Evolutionary conservation across 805 yeast genomes (phyloP).

Genomic region (Saturnispora diversa): DNA sequence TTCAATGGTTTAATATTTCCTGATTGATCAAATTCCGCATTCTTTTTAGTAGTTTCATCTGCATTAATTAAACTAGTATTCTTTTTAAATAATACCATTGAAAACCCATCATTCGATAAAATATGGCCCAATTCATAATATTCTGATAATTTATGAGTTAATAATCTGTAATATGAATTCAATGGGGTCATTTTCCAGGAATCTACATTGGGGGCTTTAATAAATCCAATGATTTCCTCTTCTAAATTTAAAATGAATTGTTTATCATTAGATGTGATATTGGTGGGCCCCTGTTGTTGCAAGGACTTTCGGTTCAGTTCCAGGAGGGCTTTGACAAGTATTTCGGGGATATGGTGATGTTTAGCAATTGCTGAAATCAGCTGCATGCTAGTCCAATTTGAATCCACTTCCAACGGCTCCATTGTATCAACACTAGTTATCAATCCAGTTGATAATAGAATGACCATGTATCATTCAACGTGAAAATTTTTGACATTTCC

Average conservation of each 20-base stretch:
- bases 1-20: slow-evolving; percentile 30
- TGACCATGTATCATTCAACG: too few species aligned
- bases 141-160: slow-evolving; percentile 64
- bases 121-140: slow-evolving; percentile 57
- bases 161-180: slow-evolving; percentile 61
- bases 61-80: slow-evolving; percentile 32
- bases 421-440: not conserved
- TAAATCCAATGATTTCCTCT: slow-evolving; percentile 38
- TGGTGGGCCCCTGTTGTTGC: slow-evolving; percentile 2
- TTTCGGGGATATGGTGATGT: slow-evolving; percentile 24
- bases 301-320: slow-evolving; percentile 21
- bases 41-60: slow-evolving; percentile 27
- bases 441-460: too few species aligned
- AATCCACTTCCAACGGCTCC: not conserved
- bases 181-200: slow-evolving; percentile 42
- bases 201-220: slow-evolving; percentile 33
- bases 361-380: slow-evolving; percentile 13
- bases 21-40: slow-evolving; percentile 27
- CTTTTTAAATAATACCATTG: slow-evolving; percentile 35
- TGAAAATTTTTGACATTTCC: too few species aligned
- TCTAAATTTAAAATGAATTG: slow-evolving; percentile 44
- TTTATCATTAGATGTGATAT: slow-evolving; percentile 30
- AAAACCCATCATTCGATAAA: slow-evolving; percentile 42
- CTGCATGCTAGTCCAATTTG: slow-evolving; percentile 3
- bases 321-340: slow-evolving; percentile 26